phyloP scores from a whole-genome alignment of 805 yeast species.

The Geotrichum ghanense region DNA sequence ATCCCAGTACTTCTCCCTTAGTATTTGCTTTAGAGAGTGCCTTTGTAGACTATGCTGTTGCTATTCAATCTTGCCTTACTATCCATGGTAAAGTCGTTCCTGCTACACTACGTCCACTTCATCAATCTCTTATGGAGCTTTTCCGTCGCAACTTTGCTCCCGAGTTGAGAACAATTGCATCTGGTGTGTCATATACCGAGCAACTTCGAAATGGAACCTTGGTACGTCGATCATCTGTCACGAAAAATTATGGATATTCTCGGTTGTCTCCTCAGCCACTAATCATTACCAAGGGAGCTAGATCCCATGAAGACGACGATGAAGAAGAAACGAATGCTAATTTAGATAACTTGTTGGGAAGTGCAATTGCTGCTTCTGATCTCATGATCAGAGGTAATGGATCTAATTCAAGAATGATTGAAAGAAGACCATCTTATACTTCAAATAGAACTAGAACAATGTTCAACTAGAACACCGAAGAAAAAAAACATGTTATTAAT shows the following conservation, averaged over 20 bases:
- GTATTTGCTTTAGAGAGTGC: conserved; percentile 31
- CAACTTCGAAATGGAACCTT: neutral
- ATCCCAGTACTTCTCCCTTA: conserved; percentile 17
- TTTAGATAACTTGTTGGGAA: conserved; percentile 3
- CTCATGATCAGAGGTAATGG: neutral
- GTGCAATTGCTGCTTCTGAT: conserved; percentile 21
- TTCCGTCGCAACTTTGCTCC: conserved; percentile 55
- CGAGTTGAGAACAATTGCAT: conserved; percentile 35
- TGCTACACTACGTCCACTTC: conserved; percentile 44
- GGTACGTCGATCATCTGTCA: conserved; percentile 1
- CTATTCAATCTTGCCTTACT: conserved; percentile 52
- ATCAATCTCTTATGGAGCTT: conserved; percentile 51
- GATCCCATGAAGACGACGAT: neutral
- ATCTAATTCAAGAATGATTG: neutral
- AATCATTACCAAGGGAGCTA: neutral
- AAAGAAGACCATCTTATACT: neutral
- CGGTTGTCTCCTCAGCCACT: neutral
- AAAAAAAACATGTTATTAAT: too few relatives aligned
- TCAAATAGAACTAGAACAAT: too few relatives aligned
- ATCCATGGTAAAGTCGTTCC: conserved; percentile 61
- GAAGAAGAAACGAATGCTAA: neutral
- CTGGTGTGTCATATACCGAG: neutral
- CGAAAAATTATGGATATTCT: neutral
- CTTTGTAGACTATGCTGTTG: conserved; percentile 57
- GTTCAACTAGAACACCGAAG: too few relatives aligned